Evolutionary conservation across 2,329 filamentous ascomycete genomes (phyloP).

Genomic region (Leptographium flavum): DNA sequence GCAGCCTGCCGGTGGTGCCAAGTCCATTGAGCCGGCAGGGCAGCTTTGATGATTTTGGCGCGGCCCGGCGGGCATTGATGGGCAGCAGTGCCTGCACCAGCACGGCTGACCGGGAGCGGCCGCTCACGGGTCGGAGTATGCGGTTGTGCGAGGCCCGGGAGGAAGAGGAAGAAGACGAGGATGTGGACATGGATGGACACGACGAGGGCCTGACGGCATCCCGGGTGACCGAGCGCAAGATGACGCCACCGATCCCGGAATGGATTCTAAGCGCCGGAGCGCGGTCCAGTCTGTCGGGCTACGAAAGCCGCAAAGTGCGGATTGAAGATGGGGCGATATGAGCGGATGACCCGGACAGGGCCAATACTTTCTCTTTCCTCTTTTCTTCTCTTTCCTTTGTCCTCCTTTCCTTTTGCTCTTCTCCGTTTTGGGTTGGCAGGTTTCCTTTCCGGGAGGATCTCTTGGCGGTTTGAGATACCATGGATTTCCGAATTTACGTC

Average conservation of each 20-base stretch:
- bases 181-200: constrained; percentile 9
- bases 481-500: too few relatives aligned
- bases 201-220: neutral
- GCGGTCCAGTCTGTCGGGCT: constrained; percentile 32
- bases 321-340: constrained; percentile 1
- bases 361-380: neutral
- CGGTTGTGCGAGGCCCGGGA: constrained; percentile 11
- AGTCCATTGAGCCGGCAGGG: constrained; percentile 35
- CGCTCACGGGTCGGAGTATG: neutral
- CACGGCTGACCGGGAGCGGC: neutral
- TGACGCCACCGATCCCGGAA: constrained; percentile 47
- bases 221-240: constrained; percentile 24
- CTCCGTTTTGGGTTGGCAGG: neutral
- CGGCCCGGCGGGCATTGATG: neutral
- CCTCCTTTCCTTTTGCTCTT: neutral
- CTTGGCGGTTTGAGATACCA: neutral
- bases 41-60: constrained; percentile 33
- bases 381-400: neutral
- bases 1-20: constrained; percentile 32
- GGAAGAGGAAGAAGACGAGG: constrained; percentile 13
- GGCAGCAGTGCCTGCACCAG: neutral
- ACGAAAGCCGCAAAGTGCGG: constrained; percentile 23
- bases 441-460: neutral
- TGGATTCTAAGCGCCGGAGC: constrained; percentile 43
- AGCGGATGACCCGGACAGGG: neutral